Conservation (phyloP, 495 filamentous ascomycete genomes). For the Hyphodiscus hymeniophilus region DNA sequence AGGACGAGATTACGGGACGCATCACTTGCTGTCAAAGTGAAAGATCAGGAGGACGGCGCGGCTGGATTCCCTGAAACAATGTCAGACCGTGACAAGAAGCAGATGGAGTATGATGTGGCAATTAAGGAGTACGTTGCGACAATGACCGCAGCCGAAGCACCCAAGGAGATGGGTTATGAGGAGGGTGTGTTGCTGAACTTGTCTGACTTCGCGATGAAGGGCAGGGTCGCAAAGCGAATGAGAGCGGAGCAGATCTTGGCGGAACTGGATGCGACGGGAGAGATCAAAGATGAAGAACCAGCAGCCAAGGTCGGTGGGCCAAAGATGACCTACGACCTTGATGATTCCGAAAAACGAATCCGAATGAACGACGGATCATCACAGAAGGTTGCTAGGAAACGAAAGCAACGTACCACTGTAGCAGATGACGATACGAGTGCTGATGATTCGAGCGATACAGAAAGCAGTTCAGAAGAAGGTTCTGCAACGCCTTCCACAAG, state of each 20-base stretch:
- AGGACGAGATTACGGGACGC: conserved; percentile 54
- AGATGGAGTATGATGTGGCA: conserved; percentile 45
- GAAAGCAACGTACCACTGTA: conserved; percentile 20
- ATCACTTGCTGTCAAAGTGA: conserved; percentile 46
- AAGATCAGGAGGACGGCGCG: conserved; percentile 37
- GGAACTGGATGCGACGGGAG: conserved; percentile 1
- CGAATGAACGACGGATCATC: conserved; percentile 15
- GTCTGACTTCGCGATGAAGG: conserved; percentile 11
- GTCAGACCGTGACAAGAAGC: conserved; percentile 3
- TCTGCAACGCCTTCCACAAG: not conserved
- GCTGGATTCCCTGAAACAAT: conserved; percentile 27
- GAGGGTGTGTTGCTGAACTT: conserved; percentile 15
- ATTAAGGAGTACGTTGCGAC: conserved; percentile 29
- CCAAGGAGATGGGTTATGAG: conserved; percentile 26
- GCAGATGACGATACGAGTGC: conserved; percentile 6
- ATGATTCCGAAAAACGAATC: conserved; percentile 15
- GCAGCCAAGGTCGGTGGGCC: not conserved
- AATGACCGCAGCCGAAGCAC: conserved; percentile 15
- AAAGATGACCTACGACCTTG: not conserved
- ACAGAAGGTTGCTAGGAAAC: conserved; percentile 16
- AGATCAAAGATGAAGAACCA: not conserved
- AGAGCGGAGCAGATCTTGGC: conserved; percentile 15
- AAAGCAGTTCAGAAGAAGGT: conserved; percentile 7
- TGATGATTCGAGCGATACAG: conserved; percentile 8
- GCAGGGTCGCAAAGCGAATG: conserved; percentile 19